phyloP scores from a whole-genome alignment of 805 yeast species.

The Priceomyces melissophilus region DNA sequence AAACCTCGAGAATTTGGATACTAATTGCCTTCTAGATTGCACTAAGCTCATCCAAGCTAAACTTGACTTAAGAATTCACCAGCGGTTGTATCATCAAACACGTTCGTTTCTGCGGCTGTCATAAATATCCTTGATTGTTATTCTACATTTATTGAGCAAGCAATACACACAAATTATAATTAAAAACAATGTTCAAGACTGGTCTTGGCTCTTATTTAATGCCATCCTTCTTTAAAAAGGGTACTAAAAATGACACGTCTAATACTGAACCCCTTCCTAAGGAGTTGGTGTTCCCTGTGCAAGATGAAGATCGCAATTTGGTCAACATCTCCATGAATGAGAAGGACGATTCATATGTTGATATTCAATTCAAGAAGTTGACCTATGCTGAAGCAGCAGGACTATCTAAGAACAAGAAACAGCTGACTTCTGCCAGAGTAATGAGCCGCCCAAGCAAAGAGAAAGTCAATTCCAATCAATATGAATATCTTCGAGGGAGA shows the following conservation, averaged over 20 bases:
- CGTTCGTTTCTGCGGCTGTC: no score
- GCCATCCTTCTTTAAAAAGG: conserved; percentile 13
- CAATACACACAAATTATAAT: no score
- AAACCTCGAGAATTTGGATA: no score
- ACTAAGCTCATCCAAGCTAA: no score
- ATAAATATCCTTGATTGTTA: no score
- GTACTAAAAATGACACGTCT: background rate
- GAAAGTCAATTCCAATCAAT: background rate
- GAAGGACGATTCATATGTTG: conserved; percentile 32
- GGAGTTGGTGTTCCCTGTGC: conserved; percentile 23
- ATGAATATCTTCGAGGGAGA: conserved; percentile 8
- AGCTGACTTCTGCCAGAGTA: conserved; percentile 13
- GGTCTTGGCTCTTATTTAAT: conserved; percentile 11
- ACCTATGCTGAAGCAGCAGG: conserved; percentile 46
- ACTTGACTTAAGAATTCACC: no score
- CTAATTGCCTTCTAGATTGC: no score
- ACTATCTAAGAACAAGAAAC: conserved; percentile 21
- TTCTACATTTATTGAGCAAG: no score
- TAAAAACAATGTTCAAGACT: conserved; percentile 16
- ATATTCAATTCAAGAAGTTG: conserved; percentile 31
- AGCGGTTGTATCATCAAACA: no score
- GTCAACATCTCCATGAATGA: conserved; percentile 35
- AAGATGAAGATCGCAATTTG: conserved; percentile 23
- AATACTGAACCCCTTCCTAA: conserved; percentile 17
- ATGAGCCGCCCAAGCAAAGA: conserved; percentile 2